phyloP scores from a whole-genome alignment of 768 basidiomycete species.

The Suillus placidus region DNA sequence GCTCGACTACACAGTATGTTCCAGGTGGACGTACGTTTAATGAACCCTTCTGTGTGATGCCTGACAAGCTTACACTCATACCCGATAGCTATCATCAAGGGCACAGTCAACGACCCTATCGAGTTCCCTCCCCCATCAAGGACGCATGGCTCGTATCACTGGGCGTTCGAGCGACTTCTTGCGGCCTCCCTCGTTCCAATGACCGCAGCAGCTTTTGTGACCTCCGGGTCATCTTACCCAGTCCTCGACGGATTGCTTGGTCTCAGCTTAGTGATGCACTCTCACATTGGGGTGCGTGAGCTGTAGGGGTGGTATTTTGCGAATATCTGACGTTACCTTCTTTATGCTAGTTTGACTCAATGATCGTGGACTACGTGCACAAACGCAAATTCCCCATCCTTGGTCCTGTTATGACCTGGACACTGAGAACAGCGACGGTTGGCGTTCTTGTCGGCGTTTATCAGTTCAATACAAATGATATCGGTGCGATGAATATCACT shows the following conservation, averaged over 20 bases:
- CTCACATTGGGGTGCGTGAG: constrained; percentile 85
- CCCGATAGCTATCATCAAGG: constrained; percentile 74
- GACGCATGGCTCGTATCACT: constrained; percentile 87
- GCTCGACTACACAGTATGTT: constrained; percentile 48
- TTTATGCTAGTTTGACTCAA: constrained; percentile 67
- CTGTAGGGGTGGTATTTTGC: background rate
- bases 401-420: constrained; percentile 74
- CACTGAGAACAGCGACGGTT: constrained; percentile 73
- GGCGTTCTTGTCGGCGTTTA: constrained; percentile 89
- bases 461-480: constrained; percentile 98
- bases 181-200: constrained; percentile 90
- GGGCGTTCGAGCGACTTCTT: constrained; percentile 92
- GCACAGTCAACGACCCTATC: constrained; percentile 94
- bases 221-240: constrained; percentile 75
- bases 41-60: background rate
- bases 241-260: constrained; percentile 89
- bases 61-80: background rate
- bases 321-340: background rate
- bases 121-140: constrained; percentile 82
- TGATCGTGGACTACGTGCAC: constrained; percentile 90
- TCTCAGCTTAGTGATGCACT: constrained; percentile 87
- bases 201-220: constrained; percentile 86
- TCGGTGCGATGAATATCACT: constrained; percentile 61
- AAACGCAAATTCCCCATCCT: constrained; percentile 89
- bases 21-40: constrained; percentile 43